Base-by-base conservation (phyloP, 495 filamentous ascomycete genomes). In the Penicillium salamii region DNA sequence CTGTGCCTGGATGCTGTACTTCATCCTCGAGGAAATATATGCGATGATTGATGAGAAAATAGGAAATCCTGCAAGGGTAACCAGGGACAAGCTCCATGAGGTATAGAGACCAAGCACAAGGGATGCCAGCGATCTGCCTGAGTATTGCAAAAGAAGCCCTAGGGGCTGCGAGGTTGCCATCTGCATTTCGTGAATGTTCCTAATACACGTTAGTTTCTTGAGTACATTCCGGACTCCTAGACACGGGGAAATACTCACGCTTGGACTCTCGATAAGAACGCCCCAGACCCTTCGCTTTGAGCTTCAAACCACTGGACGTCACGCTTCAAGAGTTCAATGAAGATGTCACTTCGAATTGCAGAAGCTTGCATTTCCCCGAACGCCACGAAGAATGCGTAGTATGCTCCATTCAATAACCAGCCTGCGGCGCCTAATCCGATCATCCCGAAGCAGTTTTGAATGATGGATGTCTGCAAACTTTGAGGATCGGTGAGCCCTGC, bases 301-400 rank as follows among this genome's bases (percentile, higher is more conserved):
- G 73, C 71, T 61, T 97, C 90, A 57, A 88, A 97, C 90, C 92
- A 98, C 42, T 74, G 76, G 49, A 95, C 78, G 23, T 91, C 82
- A 61, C 86, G 91, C 13, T 72, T 59, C 17, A 95, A 56, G 14
- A 97, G 65, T 2, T 78, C 79, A 1, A 68, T 56, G 56, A 96
- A 96, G 2, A 95, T 59, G 20, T 60, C 72, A 23, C 76, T 70
- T 20, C 89, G 80, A 18, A 81, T 83, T 17, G 65, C 74, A 32
- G 77, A 81, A 3, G 83, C 89, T 52, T 96, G 90, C 7, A 91
- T 60, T 65, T 96, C 92, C 20, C 90, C 88, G 58, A 89, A 91
- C 0, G 78, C 57, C 34, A 91, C 65, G 82, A 91, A 96, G 3
- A 76, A 51, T 11, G 76, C 72, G 54, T 86, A 84, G 54, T 87